phyloP scores from a whole-genome alignment of 1,139 yeast genomes.

The Candida gigantensis region DNA sequence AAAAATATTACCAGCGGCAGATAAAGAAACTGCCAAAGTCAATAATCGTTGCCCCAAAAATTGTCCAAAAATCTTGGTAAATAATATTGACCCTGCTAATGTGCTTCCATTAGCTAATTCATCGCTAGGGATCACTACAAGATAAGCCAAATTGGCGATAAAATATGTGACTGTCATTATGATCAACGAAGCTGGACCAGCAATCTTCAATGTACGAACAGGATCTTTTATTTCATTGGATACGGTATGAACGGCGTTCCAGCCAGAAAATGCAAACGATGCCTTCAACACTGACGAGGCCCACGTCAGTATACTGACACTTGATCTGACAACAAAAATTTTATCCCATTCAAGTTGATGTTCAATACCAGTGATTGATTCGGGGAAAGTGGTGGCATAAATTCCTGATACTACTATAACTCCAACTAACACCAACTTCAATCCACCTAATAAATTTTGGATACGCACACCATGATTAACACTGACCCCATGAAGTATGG shows the following conservation, averaged over 20 bases:
- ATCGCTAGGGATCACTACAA: conserved; percentile 53
- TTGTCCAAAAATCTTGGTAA: conserved; percentile 56
- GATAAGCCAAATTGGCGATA: conserved; percentile 56
- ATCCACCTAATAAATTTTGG: conserved; percentile 57
- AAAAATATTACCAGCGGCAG: conserved; percentile 63
- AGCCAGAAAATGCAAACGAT: conserved; percentile 61
- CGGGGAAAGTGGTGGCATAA: conserved; percentile 49
- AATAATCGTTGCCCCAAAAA: conserved; percentile 53
- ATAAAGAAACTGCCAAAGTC: conserved; percentile 57
- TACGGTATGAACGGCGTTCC: conserved; percentile 65
- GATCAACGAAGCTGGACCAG: conserved; percentile 58
- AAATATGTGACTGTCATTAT: conserved; percentile 53
- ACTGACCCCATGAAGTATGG: conserved; percentile 54
- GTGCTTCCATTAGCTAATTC: conserved; percentile 58
- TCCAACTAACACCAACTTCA: conserved; percentile 50
- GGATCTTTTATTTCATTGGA: conserved; percentile 65
- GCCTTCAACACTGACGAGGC: conserved; percentile 61
- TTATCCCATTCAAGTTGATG: conserved; percentile 37
- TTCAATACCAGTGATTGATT: conserved; percentile 40
- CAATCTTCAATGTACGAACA: conserved; percentile 53
- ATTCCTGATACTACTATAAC: conserved; percentile 53
- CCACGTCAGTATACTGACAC: conserved; percentile 45
- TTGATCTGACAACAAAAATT: conserved; percentile 28
- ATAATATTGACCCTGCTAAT: conserved; percentile 57
- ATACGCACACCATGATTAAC: conserved; percentile 53